Conservation (phyloP, 352 stramenopile species). For the Phytophthora macrochlamydospora region DNA sequence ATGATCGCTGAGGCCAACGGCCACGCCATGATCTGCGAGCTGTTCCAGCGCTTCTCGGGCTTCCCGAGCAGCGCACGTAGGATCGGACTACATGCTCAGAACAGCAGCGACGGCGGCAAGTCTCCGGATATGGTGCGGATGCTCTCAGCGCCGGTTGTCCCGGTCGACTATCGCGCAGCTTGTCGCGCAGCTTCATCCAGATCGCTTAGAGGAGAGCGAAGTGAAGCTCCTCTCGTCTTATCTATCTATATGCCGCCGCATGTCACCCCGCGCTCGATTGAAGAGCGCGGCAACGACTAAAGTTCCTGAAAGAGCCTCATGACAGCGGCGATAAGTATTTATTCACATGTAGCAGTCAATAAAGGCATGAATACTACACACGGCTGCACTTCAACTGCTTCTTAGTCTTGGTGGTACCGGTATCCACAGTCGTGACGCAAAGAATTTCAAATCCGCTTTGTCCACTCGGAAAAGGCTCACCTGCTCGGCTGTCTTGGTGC, state of each 20-base stretch:
- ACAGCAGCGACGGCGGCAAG: constrained; percentile 41
- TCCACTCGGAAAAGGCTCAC: too few species aligned
- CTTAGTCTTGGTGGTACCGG: too few species aligned
- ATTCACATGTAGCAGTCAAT: constrained; percentile 14
- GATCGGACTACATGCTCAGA: constrained; percentile 33
- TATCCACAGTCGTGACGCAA: too few species aligned
- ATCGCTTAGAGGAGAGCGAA: constrained; percentile 16
- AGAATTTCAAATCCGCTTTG: too few species aligned
- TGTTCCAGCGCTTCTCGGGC: constrained; percentile 60
- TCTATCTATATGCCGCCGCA: constrained; percentile 23
- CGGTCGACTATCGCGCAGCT: not conserved
- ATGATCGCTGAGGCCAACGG: constrained; percentile 77
- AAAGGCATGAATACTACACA: not conserved
- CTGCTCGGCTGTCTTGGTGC: too few species aligned
- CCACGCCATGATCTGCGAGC: constrained; percentile 64
- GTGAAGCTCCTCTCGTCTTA: constrained; percentile 4
- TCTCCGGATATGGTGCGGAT: constrained; percentile 46
- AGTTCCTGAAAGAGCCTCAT: too few species aligned
- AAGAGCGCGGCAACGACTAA: constrained; percentile 11
- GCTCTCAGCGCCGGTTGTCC: constrained; percentile 39
- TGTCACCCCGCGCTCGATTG: constrained; percentile 14
- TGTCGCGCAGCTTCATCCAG: not conserved
- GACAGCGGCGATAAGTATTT: constrained; percentile 30
- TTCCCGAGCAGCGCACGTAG: constrained; percentile 22
- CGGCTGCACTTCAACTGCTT: too few species aligned